A percentile compares a stretch with the other conserved stretches of the same genome.
Evolutionary conservation across 176 grass and related monocot species (phyloP).

Genomic region (Otatea glauca): DNA sequence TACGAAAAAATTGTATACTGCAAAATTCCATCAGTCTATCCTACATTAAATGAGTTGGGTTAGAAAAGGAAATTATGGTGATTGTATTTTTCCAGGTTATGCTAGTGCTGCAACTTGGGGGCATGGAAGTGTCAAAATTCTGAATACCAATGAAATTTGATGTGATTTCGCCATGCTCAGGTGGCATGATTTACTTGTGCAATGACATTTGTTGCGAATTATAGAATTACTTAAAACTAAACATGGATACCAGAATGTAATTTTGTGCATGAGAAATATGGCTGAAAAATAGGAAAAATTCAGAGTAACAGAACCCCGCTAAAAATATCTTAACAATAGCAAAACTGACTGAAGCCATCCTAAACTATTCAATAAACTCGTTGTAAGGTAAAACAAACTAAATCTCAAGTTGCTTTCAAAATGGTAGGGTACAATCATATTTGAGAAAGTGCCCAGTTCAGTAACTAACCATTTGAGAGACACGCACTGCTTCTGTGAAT

Average conservation of each 20-base stretch:
- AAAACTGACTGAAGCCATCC: neutral
- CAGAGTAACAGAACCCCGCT: neutral
- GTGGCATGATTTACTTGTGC: too few relatives aligned
- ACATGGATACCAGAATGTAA: too few relatives aligned
- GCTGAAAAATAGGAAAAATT: neutral
- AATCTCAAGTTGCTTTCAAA: constrained; percentile 11
- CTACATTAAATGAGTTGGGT: neutral
- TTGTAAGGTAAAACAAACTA: neutral
- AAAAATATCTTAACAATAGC: constrained; percentile 27
- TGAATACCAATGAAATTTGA: too few relatives aligned
- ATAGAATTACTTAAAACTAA: too few relatives aligned
- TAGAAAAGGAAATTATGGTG: neutral
- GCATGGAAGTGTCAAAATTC: constrained; percentile 14
- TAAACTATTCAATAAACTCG: neutral
- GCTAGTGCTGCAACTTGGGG: neutral
- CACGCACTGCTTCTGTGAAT: constrained; percentile 88
- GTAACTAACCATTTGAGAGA: constrained; percentile 91
- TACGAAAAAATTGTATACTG: neutral
- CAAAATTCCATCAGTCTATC: neutral
- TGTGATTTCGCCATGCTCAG: too few relatives aligned
- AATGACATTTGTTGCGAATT: too few relatives aligned
- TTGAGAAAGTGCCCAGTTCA: constrained; percentile 22
- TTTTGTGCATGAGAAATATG: too few relatives aligned
- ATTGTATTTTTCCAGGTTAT: constrained; percentile 22
- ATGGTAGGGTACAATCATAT: constrained; percentile 11